Evolutionary conservation across 2,329 filamentous ascomycete species (phyloP), one percentile per base, ranked within the genome.

Genomic region (Alternaria panax): DNA sequence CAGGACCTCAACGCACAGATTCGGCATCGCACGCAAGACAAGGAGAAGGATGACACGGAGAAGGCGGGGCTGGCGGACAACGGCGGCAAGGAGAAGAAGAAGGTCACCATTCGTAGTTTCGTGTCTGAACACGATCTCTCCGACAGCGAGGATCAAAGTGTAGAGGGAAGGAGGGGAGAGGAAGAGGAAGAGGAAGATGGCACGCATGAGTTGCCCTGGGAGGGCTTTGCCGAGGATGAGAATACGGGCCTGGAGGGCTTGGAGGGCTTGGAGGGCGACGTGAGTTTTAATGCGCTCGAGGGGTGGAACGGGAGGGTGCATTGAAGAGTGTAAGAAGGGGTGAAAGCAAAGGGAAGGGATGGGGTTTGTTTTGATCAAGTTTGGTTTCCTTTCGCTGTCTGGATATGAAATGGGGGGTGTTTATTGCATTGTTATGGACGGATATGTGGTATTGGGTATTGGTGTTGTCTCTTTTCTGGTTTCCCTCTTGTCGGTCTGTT

Each of bases 191-290:
- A 32, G 30, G 30, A 32, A 14, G 30, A 28, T 7, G 8, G 30
- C 11, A 76, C 74, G 22, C 74, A 77, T 14, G 76, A 78, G 52
- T 63, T 79, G 62, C 77, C 77, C 0, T 79, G 77, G 77, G 76
- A 79, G 36, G 77, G 77, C 0, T 77, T 79, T 48, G 75, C 74
- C 7, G 38, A 41, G 18, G 8, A 16, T 27, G 75, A 76, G n/a
- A n/a, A n/a, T n/a, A n/a, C n/a, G n/a, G n/a, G n/a, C n/a, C n/a
- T n/a, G 12, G 62, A 62, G 34, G 20, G 34, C 20, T 2, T 38
- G 1, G n/a, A n/a, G n/a, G 53, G 54, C 7, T 51, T 60, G 22
- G 67, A 64, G 22, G 67, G 62, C 0, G 59, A 64, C 48, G 56
- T 46, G 14, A 66, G 60, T 43, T 68, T 57, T 25, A 48, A 51